Conservation (phyloP, 1,284 basidiomycete species). For the Mycena citricolor region DNA sequence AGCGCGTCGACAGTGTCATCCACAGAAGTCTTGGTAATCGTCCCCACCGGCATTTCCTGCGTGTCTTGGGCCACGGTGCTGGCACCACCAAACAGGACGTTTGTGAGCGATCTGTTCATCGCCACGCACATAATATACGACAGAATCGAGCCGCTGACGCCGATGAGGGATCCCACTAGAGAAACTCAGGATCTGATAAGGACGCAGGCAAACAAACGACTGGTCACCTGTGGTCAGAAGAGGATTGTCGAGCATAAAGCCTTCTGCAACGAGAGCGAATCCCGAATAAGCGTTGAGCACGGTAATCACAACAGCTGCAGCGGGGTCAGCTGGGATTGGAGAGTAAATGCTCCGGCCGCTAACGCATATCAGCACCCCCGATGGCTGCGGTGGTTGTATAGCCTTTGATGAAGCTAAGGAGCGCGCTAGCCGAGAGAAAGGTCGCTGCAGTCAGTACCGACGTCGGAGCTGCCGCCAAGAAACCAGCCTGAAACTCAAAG, state of each 20-base stretch:
- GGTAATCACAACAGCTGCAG: conserved; percentile 79
- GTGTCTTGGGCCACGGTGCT: conserved; percentile 52
- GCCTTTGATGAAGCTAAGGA: conserved; percentile 79
- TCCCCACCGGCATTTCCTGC: conserved; percentile 79
- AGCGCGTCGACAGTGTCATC: conserved; percentile 80
- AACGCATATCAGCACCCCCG: conserved; percentile 89
- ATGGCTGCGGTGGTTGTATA: conserved; percentile 84
- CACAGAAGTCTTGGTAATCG: conserved; percentile 71
- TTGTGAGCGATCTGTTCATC: conserved; percentile 80
- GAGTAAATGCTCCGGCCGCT: conserved; percentile 30
- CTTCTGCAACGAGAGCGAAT: conserved; percentile 90
- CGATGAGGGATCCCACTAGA: conserved; percentile 73
- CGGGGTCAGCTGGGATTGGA: conserved; percentile 9
- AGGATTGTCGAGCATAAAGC: conserved; percentile 86
- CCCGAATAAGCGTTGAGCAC: conserved; percentile 88
- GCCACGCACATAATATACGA: conserved; percentile 91
- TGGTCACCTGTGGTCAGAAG: conserved; percentile 65
- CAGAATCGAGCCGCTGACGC: conserved; percentile 85
- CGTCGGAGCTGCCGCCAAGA: conserved; percentile 66
- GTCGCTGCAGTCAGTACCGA: conserved; percentile 73
- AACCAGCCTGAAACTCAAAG: conserved; percentile 47
- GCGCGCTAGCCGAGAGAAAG: conserved; percentile 69
- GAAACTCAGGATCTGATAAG: not conserved
- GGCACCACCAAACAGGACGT: conserved; percentile 82
- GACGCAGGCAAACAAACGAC: not conserved